Conservation (phyloP, 495 filamentous ascomycete species). For the Bryoglossum gracile region DNA sequence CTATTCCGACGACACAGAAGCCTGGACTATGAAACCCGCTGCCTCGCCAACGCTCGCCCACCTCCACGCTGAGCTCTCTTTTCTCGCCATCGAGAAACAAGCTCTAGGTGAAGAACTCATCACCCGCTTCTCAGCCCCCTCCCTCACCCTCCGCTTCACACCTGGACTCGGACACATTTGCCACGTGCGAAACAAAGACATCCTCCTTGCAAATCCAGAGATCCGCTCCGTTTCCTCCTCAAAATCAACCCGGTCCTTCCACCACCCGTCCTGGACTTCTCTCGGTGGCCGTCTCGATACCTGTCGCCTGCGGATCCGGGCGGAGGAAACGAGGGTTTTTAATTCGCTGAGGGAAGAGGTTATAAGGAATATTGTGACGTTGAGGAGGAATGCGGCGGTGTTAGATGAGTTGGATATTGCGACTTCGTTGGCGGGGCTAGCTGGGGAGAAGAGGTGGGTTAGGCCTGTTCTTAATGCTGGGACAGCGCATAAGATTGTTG, state of each 20-base stretch:
- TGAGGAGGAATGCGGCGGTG: constrained; percentile 80
- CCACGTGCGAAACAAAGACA: constrained; percentile 81
- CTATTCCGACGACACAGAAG: constrained; percentile 50
- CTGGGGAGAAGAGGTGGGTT: constrained; percentile 61
- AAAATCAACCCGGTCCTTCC: constrained; percentile 78
- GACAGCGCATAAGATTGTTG: constrained; percentile 57
- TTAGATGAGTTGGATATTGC: constrained; percentile 89
- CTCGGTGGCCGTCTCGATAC: constrained; percentile 71
- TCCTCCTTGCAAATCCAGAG: constrained; percentile 28
- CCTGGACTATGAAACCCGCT: constrained; percentile 79
- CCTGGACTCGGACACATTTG: constrained; percentile 80
- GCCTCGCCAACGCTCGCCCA: constrained; percentile 58
- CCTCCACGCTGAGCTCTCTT: constrained; percentile 59
- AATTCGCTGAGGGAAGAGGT: constrained; percentile 62
- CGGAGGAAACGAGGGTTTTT: constrained; percentile 38
- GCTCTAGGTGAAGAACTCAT: constrained; percentile 54
- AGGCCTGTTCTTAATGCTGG: constrained; percentile 55
- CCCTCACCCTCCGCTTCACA: constrained; percentile 74
- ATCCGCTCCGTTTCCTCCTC: constrained; percentile 56
- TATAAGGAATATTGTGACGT: constrained; percentile 66
- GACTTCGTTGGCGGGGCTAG: constrained; percentile 73
- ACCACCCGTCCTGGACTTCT: constrained; percentile 73
- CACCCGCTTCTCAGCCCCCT: constrained; percentile 37
- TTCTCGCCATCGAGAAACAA: constrained; percentile 49
- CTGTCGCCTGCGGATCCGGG: constrained; percentile 59